Evolutionary conservation across 805 yeast genomes (phyloP).

Genomic region (Diddensiella transvaalensis): DNA sequence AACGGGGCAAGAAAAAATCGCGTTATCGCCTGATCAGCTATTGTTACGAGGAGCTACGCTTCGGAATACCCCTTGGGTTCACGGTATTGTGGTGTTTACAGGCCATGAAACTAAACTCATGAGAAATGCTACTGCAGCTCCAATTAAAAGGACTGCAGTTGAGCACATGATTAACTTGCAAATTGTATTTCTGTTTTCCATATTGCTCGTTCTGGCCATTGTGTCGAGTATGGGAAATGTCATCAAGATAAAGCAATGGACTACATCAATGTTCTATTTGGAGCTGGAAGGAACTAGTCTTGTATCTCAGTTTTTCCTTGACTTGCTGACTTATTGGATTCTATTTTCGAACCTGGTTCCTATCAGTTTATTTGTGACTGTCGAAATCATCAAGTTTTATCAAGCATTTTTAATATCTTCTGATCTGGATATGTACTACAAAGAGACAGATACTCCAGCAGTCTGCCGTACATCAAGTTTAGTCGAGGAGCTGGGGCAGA

Average conservation of each 20-base stretch:
- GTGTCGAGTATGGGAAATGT: slow-evolving; percentile 89
- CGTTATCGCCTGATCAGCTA: slow-evolving; percentile 87
- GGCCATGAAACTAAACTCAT: slow-evolving; percentile 98
- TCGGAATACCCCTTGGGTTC: slow-evolving; percentile 92
- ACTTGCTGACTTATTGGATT: slow-evolving; percentile 92
- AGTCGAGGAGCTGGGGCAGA: slow-evolving; percentile 96
- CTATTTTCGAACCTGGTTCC: slow-evolving; percentile 96
- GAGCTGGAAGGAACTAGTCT: slow-evolving; percentile 64
- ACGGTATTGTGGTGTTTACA: slow-evolving; percentile 89
- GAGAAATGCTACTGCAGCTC: slow-evolving; percentile 99
- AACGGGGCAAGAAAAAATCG: slow-evolving; percentile 37
- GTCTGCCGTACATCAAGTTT: slow-evolving; percentile 92
- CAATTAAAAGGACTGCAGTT: slow-evolving; percentile 94
- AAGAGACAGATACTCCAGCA: slow-evolving; percentile 86
- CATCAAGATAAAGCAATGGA: slow-evolving; percentile 56
- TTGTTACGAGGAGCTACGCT: slow-evolving; percentile 92
- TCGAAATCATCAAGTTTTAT: slow-evolving; percentile 90
- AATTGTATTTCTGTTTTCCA: slow-evolving; percentile 79
- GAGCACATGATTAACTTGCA: slow-evolving; percentile 93
- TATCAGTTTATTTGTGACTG: slow-evolving; percentile 87
- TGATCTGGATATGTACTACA: slow-evolving; percentile 90
- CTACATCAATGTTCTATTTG: slow-evolving; percentile 57
- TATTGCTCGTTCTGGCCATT: slow-evolving; percentile 69
- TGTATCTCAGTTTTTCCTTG: slow-evolving; percentile 73
- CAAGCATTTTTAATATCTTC: slow-evolving; percentile 93